A percentile compares a stretch with the other conserved stretches of the same genome.
Evolutionary conservation across 2,329 filamentous ascomycete species (phyloP).

Genomic region (Dactylellina parvicollis): DNA sequence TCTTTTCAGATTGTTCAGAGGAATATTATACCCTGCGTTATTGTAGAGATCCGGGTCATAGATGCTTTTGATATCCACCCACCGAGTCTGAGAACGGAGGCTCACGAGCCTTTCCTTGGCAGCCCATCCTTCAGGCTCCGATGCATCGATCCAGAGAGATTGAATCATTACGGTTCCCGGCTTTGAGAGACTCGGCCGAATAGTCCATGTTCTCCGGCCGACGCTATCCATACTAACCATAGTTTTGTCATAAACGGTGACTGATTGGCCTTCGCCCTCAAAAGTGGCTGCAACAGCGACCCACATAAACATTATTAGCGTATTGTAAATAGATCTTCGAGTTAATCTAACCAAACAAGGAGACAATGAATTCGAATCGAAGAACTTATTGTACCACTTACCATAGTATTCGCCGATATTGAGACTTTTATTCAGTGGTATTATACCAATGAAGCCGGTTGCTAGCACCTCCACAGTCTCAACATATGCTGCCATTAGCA

Average conservation of each 20-base stretch:
- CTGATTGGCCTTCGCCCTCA: conserved; percentile 23
- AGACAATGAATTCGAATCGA: too few species aligned
- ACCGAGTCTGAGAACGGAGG: conserved; percentile 11
- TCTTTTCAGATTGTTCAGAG: too few species aligned
- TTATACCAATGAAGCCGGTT: conserved; percentile 34
- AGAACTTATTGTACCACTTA: too few species aligned
- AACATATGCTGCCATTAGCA: neutral
- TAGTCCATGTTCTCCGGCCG: conserved; percentile 19
- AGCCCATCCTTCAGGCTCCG: conserved; percentile 24
- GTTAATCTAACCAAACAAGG: too few species aligned
- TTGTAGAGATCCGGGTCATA: conserved; percentile 10
- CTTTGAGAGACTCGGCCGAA: neutral
- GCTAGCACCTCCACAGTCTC: neutral
- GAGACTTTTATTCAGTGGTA: conserved; percentile 12
- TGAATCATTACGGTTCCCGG: conserved; percentile 14
- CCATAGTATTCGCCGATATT: conserved; percentile 36
- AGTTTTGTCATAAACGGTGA: conserved; percentile 23
- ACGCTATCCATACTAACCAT: conserved; percentile 29
- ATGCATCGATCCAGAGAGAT: conserved; percentile 16
- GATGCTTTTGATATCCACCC: conserved; percentile 33
- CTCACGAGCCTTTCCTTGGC: conserved; percentile 20
- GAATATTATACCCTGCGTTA: conserved; percentile 40
- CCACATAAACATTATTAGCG: neutral
- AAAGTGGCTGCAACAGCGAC: conserved; percentile 30
- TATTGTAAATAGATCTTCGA: too few species aligned